Evolutionary conservation across 2,329 filamentous ascomycete genomes (phyloP), one percentile per base, ranked within the genome.

Genomic region (Neoascochyta sp.): DNA sequence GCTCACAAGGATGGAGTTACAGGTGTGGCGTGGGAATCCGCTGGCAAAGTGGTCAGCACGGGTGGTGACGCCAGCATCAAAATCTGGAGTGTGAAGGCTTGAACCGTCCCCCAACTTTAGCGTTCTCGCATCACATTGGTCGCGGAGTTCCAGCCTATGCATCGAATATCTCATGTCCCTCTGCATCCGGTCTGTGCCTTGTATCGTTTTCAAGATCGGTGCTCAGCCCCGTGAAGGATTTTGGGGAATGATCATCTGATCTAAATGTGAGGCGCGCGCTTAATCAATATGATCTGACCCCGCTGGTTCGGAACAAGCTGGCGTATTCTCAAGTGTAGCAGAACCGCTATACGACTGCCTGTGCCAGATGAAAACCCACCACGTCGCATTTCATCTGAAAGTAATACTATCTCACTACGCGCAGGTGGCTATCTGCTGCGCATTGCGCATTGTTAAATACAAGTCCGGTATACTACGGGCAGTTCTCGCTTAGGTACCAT

Each of bases 1-100:
- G 88, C 90, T 27, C 92, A 98, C 68, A 95, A 95, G 67, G 92
- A 96, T 56, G 92, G 92, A 7, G 88, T 96, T 11, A 87, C 83
- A 47, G 90, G 86, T 10, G 83, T 96, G 10, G 75, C 75, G 9
- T 98, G 90, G 88, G 73, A 86, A 71, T 47, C 48, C 34, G 71
- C 35, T 64, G 46, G 43, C 5, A 86, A 76, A 65, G 73, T 96
- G 27, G 80, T 85, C 7, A 93, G 83, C 47, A 78, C 79, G 4
- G 92, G 92, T 24, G 85, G 81, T 8, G 92, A 98, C 73, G 90
- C 86, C 18, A 82, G 86, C 1, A 76, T 98, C 26, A 98, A 96
- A 73, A 73, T 90, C 27, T 98, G 92, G 92, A 74, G 47, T 11
- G 36, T 62, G 12, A 42, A 50, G 32, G 43, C 39, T 22, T 60